phyloP scores from a whole-genome alignment of 176 grass and related monocot species.

The Eragrostis nindensis region DNA sequence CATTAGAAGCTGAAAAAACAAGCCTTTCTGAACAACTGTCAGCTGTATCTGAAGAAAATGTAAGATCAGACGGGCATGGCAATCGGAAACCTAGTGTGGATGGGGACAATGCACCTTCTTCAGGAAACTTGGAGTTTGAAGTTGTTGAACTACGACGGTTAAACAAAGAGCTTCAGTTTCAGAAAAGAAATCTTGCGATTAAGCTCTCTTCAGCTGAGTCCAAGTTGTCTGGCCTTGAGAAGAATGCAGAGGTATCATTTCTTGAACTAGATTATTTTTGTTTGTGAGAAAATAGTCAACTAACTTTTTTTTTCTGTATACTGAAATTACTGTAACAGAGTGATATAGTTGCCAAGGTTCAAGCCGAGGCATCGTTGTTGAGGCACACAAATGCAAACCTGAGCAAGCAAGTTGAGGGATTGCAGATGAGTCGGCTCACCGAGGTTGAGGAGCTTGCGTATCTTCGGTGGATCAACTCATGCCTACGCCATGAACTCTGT shows the following conservation, averaged over 20 bases:
- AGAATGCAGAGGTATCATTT: conserved; percentile 78
- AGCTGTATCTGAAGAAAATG: conserved; percentile 63
- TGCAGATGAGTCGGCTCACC: conserved; percentile 91
- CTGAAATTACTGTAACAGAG: conserved; percentile 57
- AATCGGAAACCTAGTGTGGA: conserved; percentile 19
- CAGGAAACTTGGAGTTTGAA: conserved; percentile 79
- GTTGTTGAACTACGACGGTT: conserved; percentile 82
- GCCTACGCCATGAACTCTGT: conserved; percentile 85
- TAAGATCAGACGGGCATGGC: conserved; percentile 49
- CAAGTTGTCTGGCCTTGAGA: conserved; percentile 77
- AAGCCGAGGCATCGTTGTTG: conserved; percentile 88
- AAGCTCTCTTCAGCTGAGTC: conserved; percentile 93
- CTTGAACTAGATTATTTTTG: conserved; percentile 18
- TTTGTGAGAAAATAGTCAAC: conserved; percentile 19
- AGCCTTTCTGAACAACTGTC: conserved; percentile 73
- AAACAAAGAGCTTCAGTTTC: conserved; percentile 97
- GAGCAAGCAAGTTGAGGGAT: conserved; percentile 95
- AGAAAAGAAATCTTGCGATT: conserved; percentile 87
- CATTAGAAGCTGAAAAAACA: conserved; percentile 73
- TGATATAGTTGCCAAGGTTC: conserved; percentile 89
- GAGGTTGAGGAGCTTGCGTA: conserved; percentile 99
- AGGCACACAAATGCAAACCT: conserved; percentile 90
- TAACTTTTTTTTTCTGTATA: conserved; percentile 15
- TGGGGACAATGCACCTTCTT: conserved; percentile 47
- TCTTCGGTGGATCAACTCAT: conserved; percentile 98